A percentile compares a stretch with the other conserved stretches of the same genome.
Evolutionary conservation across 257 asterid species (phyloP).

Genomic region (Schizonepeta tenuifolia): DNA sequence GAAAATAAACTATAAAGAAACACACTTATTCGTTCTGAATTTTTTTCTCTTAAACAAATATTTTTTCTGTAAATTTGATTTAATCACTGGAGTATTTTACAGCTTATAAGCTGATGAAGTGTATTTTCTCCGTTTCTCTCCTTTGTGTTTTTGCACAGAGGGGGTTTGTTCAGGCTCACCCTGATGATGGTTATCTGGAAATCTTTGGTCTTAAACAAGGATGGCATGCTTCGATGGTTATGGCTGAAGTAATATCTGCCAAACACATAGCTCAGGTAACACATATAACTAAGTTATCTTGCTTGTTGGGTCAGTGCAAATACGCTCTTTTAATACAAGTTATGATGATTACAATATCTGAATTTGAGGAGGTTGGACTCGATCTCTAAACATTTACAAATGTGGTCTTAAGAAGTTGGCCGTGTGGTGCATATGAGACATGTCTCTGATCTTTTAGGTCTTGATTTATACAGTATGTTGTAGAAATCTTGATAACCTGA

Average conservation of each 20-base stretch:
- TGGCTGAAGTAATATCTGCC: slow-evolving; percentile 85
- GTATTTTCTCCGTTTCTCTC: not conserved
- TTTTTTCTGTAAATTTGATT: not conserved
- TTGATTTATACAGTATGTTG: not conserved
- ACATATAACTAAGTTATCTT: not conserved
- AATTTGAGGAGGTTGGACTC: not conserved
- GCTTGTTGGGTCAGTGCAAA: not conserved
- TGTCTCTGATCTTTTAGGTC: not conserved
- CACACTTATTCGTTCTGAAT: too few species aligned
- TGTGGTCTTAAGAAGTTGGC: not conserved
- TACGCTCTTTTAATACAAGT: not conserved
- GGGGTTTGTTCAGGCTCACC: slow-evolving; percentile 83
- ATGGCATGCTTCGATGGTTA: slow-evolving; percentile 97
- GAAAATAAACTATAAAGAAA: too few species aligned
- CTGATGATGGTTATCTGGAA: slow-evolving; percentile 80
- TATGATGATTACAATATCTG: not conserved
- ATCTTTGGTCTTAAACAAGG: slow-evolving; percentile 87
- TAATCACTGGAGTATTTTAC: not conserved
- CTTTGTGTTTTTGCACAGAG: slow-evolving; percentile 44
- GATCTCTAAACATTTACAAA: not conserved
- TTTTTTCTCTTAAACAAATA: too few species aligned
- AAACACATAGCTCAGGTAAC: slow-evolving; percentile 89
- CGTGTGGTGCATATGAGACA: not conserved
- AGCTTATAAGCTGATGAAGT: slow-evolving; percentile 6
- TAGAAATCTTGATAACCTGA: not conserved